These are phyloP conservation scores for Powellomyces hirtus DNA, from an alignment of 192 early-diverging fungal species.

Conservation along the genomic window DNA sequence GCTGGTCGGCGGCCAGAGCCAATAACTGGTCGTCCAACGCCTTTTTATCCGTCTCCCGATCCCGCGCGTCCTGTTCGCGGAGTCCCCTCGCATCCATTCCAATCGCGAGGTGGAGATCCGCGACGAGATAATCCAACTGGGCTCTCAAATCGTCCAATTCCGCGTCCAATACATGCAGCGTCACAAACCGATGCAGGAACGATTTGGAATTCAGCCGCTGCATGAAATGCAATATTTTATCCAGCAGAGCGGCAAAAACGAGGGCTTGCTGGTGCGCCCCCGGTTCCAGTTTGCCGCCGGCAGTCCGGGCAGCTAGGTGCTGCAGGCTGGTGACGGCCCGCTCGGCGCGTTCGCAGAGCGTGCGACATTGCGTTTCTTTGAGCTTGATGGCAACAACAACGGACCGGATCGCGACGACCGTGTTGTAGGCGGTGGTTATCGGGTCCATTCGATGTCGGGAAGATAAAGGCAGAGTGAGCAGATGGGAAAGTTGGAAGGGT, in stretches of 20 bases:
- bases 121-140: neutral
- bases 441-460: neutral
- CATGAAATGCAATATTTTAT: constrained; percentile 4
- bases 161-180: neutral
- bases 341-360: constrained; percentile 1
- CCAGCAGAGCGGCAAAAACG: constrained; percentile 5
- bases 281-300: neutral
- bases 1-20: constrained; percentile 10
- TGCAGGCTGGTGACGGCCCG: neutral
- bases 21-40: neutral
- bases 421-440: constrained; percentile 2
- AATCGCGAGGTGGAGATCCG: constrained; percentile 2
- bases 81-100: constrained; percentile 5
- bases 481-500: no score
- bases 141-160: neutral
- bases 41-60: neutral
- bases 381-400: neutral
- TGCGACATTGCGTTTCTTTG: neutral
- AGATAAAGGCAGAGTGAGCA: no score
- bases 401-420: neutral
- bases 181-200: constrained; percentile 8
- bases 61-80: constrained; percentile 8
- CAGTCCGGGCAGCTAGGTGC: neutral
- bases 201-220: neutral
- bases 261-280: constrained; percentile 1